These are phyloP conservation scores for Boletus semigastroideus DNA, from an alignment of 1,284 basidiomycete genomes.

Conservation along the genomic window DNA sequence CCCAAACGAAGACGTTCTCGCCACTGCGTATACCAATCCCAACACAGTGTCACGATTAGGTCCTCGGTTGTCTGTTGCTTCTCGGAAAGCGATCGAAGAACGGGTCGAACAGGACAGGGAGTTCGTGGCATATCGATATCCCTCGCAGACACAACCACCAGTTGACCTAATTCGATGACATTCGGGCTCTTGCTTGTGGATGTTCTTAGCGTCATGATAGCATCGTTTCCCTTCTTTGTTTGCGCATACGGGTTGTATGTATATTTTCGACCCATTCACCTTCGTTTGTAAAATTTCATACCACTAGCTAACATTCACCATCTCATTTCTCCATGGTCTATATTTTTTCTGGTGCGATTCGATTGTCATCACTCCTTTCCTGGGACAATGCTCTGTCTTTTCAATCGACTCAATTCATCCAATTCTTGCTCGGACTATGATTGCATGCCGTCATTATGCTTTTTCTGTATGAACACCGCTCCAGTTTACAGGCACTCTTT, in stretches of 20 bases:
- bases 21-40: slow-evolving; percentile 37
- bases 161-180: slow-evolving; percentile 52
- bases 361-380: slow-evolving; percentile 26
- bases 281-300: slow-evolving; percentile 23
- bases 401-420: slow-evolving; percentile 16
- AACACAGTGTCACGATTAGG: slow-evolving; percentile 40
- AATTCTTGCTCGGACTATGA: slow-evolving; percentile 32
- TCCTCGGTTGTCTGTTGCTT: slow-evolving; percentile 58
- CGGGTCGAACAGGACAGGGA: slow-evolving; percentile 77
- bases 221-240: slow-evolving; percentile 6
- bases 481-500: slow-evolving; percentile 12
- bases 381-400: slow-evolving; percentile 26
- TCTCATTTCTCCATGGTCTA: slow-evolving; percentile 15
- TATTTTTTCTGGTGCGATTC: slow-evolving; percentile 21
- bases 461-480: slow-evolving; percentile 17
- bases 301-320: slow-evolving; percentile 21
- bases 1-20: slow-evolving; percentile 44
- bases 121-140: slow-evolving; percentile 82
- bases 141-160: slow-evolving; percentile 64
- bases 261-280: slow-evolving; percentile 1
- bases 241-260: slow-evolving; percentile 6
- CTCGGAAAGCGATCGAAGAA: slow-evolving; percentile 68
- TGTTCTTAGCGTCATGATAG: slow-evolving; percentile 4
- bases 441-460: slow-evolving; percentile 18
- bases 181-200: background rate